Evolutionary conservation across 768 basidiomycete species (phyloP).

Genomic region (Boletellus sp.): DNA sequence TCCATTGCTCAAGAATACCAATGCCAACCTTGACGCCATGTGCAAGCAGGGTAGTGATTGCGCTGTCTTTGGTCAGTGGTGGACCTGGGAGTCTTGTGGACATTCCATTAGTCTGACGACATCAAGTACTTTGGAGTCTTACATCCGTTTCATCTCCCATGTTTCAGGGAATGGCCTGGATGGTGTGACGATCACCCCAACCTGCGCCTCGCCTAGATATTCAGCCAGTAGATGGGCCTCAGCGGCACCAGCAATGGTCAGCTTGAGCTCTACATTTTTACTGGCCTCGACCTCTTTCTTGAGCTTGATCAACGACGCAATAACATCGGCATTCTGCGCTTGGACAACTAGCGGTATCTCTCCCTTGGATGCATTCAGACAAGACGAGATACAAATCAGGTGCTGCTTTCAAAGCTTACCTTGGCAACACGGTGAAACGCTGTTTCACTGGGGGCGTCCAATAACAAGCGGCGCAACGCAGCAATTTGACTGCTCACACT

Average conservation of each 20-base stretch:
- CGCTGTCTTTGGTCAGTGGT: conserved; percentile 40
- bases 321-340: conserved; percentile 75
- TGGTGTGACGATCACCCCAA: conserved; percentile 70
- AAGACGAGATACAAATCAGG: background rate
- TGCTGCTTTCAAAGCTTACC: conserved; percentile 28
- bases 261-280: conserved; percentile 41
- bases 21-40: conserved; percentile 73
- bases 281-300: conserved; percentile 58
- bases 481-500: conserved; percentile 84
- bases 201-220: conserved; percentile 59
- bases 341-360: conserved; percentile 71
- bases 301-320: conserved; percentile 69
- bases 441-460: conserved; percentile 25
- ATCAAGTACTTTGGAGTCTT: background rate
- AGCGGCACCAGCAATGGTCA: conserved; percentile 63
- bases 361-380: conserved; percentile 41
- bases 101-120: conserved; percentile 5
- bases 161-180: conserved; percentile 64
- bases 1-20: conserved; percentile 64
- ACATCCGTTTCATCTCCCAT: conserved; percentile 59
- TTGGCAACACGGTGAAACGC: conserved; percentile 43
- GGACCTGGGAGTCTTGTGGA: conserved; percentile 28
- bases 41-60: conserved; percentile 55
- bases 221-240: conserved; percentile 74
- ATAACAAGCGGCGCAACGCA: conserved; percentile 61